Conservation (phyloP, 352 stramenopile species). For the Phytophthora fragariae region DNA sequence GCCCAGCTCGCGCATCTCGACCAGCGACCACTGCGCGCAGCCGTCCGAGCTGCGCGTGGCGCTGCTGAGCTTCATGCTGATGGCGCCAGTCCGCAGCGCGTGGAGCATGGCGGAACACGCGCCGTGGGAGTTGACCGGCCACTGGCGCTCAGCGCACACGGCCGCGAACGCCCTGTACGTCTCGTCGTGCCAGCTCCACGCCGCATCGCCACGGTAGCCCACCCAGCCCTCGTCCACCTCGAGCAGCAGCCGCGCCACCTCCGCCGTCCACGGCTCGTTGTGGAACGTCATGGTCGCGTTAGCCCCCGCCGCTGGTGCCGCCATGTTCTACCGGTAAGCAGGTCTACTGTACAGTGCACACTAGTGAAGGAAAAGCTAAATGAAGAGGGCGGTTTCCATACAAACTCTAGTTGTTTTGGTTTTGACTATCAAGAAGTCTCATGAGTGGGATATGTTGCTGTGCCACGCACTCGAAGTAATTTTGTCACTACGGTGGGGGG, state of each 20-base stretch:
- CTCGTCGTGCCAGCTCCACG: slow-evolving; percentile 36
- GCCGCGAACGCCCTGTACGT: slow-evolving; percentile 21
- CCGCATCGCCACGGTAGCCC: slow-evolving; percentile 21
- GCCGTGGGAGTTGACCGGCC: slow-evolving; percentile 28
- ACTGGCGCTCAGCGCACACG: slow-evolving; percentile 28
- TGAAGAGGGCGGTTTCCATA: background rate
- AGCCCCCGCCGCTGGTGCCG: background rate
- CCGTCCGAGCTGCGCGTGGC: slow-evolving; percentile 20
- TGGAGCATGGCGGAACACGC: slow-evolving; percentile 29
- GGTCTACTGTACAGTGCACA: too few species aligned
- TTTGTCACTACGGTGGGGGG: background rate
- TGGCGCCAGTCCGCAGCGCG: slow-evolving; percentile 23
- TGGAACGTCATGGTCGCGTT: slow-evolving; percentile 24
- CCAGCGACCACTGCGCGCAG: slow-evolving; percentile 33
- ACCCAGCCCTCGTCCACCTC: slow-evolving; percentile 43
- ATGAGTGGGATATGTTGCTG: background rate
- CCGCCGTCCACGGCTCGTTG: slow-evolving; percentile 32
- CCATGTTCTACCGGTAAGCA: background rate
- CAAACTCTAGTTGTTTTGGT: background rate
- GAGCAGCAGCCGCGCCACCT: slow-evolving; percentile 29
- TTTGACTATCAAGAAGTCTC: background rate
- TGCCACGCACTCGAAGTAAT: background rate
- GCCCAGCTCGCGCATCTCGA: slow-evolving; percentile 38
- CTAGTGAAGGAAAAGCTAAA: background rate
- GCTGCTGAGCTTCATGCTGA: slow-evolving; percentile 35